Evolutionary conservation across 108 stramenopile genomes (phyloP), one percentile per base, ranked within the genome.

Genomic region (Cylindrotheca fusiformis): DNA sequence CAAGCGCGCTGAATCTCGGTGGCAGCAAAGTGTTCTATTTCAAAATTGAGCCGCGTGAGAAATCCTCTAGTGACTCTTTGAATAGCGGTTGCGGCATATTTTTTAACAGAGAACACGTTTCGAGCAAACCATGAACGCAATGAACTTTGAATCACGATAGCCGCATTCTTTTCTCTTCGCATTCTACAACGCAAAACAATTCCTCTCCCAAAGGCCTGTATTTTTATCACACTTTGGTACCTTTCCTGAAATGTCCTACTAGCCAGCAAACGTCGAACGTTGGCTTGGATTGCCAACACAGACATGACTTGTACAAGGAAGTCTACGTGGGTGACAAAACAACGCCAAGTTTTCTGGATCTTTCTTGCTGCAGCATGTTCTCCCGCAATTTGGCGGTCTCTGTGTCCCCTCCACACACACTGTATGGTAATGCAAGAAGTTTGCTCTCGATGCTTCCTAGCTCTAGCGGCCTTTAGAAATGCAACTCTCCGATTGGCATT

Each of bases 1-100:
- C 86, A 91, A 14, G 75, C 45, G 26, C 86, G 58, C 59, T 91
- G 90, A 32, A 91, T 84, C 65, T 84, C 75, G 3, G 59, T 61
- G 4, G 90, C 84, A 8, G 89, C 89, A 61, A 78, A 70, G 10
- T 75, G 52, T 26, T 63, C 12, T 14, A 74, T 26, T 8, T 62
- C 53, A 8, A 71, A 8, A n/a, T 78, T 52, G 2, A 67, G 27
- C 32, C 78, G 47, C 10, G 58, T 65, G 29, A 77, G 51, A 55
- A 63, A 60, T 1, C 81, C 65, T 17, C 84, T 48, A 24, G 55
- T 69, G 25, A 50, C 20, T 32, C 68, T 32, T 76, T 85, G 78
- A 41, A 83, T 79, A 24, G 52, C 58, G 12, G 52, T 56, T 0
- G 75, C 78, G 27, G 75, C 58, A 26, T 66, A 22, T 12, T 69